Percentiles rank a stretch among this genome's conserved stretches.
Conservation (phyloP, 805 yeast genomes). For the Suhomyces kilbournensis region DNA sequence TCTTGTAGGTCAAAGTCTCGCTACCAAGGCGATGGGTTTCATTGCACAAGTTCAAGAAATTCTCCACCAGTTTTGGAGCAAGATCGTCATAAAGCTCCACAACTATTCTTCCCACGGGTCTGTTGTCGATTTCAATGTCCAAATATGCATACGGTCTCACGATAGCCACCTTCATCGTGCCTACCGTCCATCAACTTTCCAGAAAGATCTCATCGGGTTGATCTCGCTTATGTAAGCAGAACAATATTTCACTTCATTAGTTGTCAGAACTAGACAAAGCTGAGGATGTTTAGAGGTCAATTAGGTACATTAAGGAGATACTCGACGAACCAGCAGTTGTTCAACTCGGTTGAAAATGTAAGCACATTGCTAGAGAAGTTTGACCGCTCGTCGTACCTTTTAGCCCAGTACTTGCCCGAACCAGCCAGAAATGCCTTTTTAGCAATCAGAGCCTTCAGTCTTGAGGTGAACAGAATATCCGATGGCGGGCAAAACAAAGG, state of each 20-base stretch:
- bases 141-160: conserved; percentile 38
- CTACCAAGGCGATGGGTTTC: conserved; percentile 14
- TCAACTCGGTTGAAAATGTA: conserved; percentile 43
- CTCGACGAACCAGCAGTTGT: conserved; percentile 18
- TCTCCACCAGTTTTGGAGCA: conserved; percentile 58
- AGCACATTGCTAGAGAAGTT: conserved; percentile 40
- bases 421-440: conserved; percentile 59
- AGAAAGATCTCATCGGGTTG: not conserved
- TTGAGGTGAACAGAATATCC: conserved; percentile 56
- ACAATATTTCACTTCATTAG: not conserved
- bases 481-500: conserved; percentile 24
- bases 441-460: conserved; percentile 63
- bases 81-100: conserved; percentile 44
- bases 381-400: conserved; percentile 63
- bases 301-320: not conserved
- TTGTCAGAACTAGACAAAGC: no score
- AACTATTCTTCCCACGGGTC: conserved; percentile 57
- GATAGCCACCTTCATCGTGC: conserved; percentile 29
- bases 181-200: not conserved
- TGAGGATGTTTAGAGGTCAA: not conserved
- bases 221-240: not conserved
- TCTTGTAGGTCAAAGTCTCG: conserved; percentile 31
- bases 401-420: conserved; percentile 67
- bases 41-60: conserved; percentile 48
- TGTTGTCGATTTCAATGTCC: conserved; percentile 49